Evolutionary conservation across 1,284 basidiomycete genomes (phyloP), one percentile per base, ranked within the genome.

Genomic region (Phellinidium pouzarii): DNA sequence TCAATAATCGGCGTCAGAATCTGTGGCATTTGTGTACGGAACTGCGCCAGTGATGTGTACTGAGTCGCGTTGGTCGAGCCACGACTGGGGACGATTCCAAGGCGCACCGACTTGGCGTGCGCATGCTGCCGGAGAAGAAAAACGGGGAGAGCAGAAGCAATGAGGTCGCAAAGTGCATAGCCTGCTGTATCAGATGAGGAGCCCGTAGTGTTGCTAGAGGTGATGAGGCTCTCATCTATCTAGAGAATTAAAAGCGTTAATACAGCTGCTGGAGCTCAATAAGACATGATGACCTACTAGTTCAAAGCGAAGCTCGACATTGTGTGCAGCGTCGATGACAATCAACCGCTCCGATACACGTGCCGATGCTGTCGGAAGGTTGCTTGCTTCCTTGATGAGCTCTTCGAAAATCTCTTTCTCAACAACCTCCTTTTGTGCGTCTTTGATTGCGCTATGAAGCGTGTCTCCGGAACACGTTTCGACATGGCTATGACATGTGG

Each of bases 351-450:
- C 87, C 1, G 85, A 84, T 3, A 91, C 86, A 26, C 79, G 75
- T 9, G 83, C 82, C 37, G 83, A 81, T 3, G 83, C 82, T 1
- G 83, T 87, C 9, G 84, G 82, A 7, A 89, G 70, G 54, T 66
- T 77, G 53, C 82, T 79, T 12, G 86, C 84, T 66, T 90, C 87
- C 61, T 71, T 75, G 29, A 87, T 84, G 23, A 91, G 71, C 22
- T 78, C 62, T 4, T 79, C 70, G 58, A 90, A 91, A 42, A 90
- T 82, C 62, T 91, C 87, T 62, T 84, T 83, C 54, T 91, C 85
- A 3, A 89, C 76, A 5, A 82, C 71, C 62, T 89, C 87, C 52
- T 73, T 75, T 62, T 90, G 87, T 0, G 82, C 82, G 17, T 66
- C 68, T 53, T 66, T 70, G 26, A 91, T 68, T 14, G 75, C 69